Conservation (phyloP, 1,284 basidiomycete genomes). For the Ganoderma lingzhi region DNA sequence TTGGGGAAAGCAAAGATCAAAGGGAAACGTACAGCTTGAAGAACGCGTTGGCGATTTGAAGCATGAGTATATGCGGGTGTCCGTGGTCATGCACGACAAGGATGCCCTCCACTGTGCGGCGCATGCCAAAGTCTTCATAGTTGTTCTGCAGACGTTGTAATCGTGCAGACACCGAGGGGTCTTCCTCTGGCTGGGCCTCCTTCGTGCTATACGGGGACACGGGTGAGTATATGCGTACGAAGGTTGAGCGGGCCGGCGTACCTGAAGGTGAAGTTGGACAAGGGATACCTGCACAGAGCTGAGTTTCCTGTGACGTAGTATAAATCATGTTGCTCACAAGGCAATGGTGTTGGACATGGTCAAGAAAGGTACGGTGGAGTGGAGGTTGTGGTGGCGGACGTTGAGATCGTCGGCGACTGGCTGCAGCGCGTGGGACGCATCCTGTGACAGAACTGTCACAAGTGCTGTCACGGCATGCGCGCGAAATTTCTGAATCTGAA, state of each 20-base stretch:
- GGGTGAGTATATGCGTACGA: background rate
- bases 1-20: constrained; percentile 7
- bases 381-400: constrained; percentile 8
- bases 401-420: constrained; percentile 9
- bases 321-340: constrained; percentile 54
- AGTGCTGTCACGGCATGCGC: constrained; percentile 6
- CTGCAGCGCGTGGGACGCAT: constrained; percentile 15
- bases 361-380: background rate
- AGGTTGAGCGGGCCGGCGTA: constrained; percentile 34
- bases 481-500: constrained; percentile 17
- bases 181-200: constrained; percentile 96
- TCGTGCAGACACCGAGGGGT: constrained; percentile 91
- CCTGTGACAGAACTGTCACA: background rate
- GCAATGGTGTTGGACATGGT: constrained; percentile 81
- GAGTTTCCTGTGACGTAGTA: background rate
- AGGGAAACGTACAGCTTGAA: constrained; percentile 89
- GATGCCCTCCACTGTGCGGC: constrained; percentile 95
- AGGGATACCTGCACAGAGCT: constrained; percentile 63
- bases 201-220: constrained; percentile 71
- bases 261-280: constrained; percentile 93
- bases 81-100: constrained; percentile 95
- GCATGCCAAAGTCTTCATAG: constrained; percentile 96
- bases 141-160: constrained; percentile 93
- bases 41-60: constrained; percentile 98
- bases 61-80: constrained; percentile 95